A percentile compares a stretch with the other conserved stretches of the same genome.
phyloP scores from a whole-genome alignment of 306 rosid species.

The Lathyrus tuberosus region DNA sequence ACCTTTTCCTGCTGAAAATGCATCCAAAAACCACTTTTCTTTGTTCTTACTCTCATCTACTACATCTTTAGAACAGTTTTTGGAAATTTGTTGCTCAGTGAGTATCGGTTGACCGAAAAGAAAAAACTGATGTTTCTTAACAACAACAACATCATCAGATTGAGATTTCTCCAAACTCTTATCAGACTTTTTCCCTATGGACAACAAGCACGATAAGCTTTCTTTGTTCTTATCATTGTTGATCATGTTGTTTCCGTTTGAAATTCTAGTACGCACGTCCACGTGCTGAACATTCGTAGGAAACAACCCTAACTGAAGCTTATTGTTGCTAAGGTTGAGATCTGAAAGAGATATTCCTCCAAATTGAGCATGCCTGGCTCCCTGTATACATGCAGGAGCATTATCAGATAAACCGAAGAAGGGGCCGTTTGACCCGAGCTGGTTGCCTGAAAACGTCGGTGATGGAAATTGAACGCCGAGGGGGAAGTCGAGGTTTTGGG shows the following conservation, averaged over 20 bases:
- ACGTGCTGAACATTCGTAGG: slow-evolving; percentile 59
- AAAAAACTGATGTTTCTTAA: slow-evolving; percentile 72
- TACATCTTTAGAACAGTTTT: slow-evolving; percentile 49
- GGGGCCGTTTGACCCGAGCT: slow-evolving; percentile 76
- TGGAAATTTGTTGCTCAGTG: slow-evolving; percentile 85
- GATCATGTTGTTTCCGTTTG: slow-evolving; percentile 39
- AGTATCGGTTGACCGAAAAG: slow-evolving; percentile 97
- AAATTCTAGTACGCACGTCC: slow-evolving; percentile 46
- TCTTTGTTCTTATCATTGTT: slow-evolving; percentile 56
- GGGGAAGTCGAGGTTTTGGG: slow-evolving; percentile 64
- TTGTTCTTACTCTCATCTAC: slow-evolving; percentile 46
- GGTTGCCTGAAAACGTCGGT: slow-evolving; percentile 73
- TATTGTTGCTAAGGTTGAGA: slow-evolving; percentile 71
- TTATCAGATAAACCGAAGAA: slow-evolving; percentile 75
- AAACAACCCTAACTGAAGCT: slow-evolving; percentile 75
- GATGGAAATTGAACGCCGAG: slow-evolving; percentile 61
- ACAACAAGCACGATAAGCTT: slow-evolving; percentile 67
- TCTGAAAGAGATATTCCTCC: slow-evolving; percentile 72
- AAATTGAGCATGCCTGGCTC: slow-evolving; percentile 99
- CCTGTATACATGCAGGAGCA: slow-evolving; percentile 99
- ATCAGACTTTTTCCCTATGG: slow-evolving; percentile 60
- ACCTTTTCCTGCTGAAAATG: slow-evolving; percentile 52
- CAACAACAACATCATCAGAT: slow-evolving; percentile 55
- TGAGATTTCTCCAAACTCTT: slow-evolving; percentile 70
- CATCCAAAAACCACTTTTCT: slow-evolving; percentile 51